Evolutionary conservation across 2,329 filamentous ascomycete species (phyloP).

Genomic region (Phialophora expanda): DNA sequence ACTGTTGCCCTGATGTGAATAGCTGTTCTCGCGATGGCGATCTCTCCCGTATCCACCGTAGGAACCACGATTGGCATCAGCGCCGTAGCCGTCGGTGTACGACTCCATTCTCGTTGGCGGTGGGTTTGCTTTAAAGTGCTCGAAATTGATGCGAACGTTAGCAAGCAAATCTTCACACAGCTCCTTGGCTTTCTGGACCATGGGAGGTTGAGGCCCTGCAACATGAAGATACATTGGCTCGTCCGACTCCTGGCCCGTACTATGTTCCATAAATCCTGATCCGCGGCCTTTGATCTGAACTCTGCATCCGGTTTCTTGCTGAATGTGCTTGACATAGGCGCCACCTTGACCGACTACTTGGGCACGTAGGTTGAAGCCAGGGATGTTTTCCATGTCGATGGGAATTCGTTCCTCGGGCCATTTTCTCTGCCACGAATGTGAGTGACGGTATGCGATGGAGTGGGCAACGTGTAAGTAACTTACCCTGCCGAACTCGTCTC

Average conservation of each 20-base stretch:
- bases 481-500: constrained; percentile 89
- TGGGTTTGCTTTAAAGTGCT: constrained; percentile 80
- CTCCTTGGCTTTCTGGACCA: constrained; percentile 85
- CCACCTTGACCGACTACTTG: constrained; percentile 95
- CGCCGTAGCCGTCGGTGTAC: constrained; percentile 58
- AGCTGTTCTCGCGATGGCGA: constrained; percentile 51
- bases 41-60: constrained; percentile 58
- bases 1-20: constrained; percentile 50
- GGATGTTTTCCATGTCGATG: constrained; percentile 86
- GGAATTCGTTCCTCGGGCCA: constrained; percentile 97
- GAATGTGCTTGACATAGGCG: constrained; percentile 97
- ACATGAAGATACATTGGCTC: constrained; percentile 97
- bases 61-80: constrained; percentile 50
- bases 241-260: constrained; percentile 87
- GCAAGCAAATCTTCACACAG: constrained; percentile 85
- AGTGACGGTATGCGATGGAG: constrained; percentile 39
- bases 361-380: constrained; percentile 92
- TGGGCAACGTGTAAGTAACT: constrained; percentile 42
- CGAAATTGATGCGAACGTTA: constrained; percentile 88
- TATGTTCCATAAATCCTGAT: constrained; percentile 89
- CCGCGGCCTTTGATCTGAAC: constrained; percentile 98
- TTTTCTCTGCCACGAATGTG: constrained; percentile 72
- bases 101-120: constrained; percentile 64
- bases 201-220: constrained; percentile 85
- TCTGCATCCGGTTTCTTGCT: constrained; percentile 90